phyloP scores from a whole-genome alignment of 2,329 filamentous ascomycete genomes.

The Hirsutella thompsonii region DNA sequence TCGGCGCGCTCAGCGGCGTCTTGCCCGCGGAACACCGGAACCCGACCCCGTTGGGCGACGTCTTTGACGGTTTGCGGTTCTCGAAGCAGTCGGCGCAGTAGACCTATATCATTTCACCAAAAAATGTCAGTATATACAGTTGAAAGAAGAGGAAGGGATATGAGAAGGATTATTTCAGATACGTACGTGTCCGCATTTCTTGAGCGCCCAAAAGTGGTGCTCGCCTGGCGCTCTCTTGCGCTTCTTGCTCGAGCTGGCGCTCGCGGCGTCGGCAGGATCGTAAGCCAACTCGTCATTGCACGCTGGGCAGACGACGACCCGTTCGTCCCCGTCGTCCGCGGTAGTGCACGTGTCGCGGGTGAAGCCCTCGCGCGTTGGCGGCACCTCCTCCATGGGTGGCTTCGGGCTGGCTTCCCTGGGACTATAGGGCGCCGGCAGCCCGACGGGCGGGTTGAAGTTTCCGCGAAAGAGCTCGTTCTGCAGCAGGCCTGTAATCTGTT shows the following conservation, averaged over 20 bases:
- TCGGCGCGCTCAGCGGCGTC: conserved; percentile 8
- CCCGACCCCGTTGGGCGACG: conserved; percentile 18
- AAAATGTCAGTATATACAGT: too few relatives aligned
- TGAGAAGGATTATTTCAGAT: too few relatives aligned
- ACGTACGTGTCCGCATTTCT: conserved; percentile 77
- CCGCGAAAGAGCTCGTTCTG: conserved; percentile 9
- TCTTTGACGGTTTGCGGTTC: conserved; percentile 30
- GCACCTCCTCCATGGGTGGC: conserved; percentile 47
- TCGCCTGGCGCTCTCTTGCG: conserved; percentile 44
- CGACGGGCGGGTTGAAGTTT: conserved; percentile 7
- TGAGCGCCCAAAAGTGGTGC: conserved; percentile 85
- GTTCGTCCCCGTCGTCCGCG: conserved; percentile 40
- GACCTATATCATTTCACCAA: too few relatives aligned
- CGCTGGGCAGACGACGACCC: conserved; percentile 70
- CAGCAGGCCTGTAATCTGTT: conserved; percentile 14
- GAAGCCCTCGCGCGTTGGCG: conserved; percentile 61
- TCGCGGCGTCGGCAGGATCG: conserved; percentile 36
- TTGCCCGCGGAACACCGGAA: conserved; percentile 23
- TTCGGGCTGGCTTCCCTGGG: conserved; percentile 23
- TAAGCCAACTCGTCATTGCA: conserved; percentile 76
- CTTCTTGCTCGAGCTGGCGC: conserved; percentile 16
- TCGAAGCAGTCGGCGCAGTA: conserved; percentile 52
- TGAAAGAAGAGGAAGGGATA: too few relatives aligned
- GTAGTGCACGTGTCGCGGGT: conserved; percentile 50
- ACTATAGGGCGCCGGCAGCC: conserved; percentile 16